Evolutionary conservation across 1,139 yeast species (phyloP), one percentile per base, ranked within the genome.

Genomic region (Nakaseomyces nivariensis): DNA sequence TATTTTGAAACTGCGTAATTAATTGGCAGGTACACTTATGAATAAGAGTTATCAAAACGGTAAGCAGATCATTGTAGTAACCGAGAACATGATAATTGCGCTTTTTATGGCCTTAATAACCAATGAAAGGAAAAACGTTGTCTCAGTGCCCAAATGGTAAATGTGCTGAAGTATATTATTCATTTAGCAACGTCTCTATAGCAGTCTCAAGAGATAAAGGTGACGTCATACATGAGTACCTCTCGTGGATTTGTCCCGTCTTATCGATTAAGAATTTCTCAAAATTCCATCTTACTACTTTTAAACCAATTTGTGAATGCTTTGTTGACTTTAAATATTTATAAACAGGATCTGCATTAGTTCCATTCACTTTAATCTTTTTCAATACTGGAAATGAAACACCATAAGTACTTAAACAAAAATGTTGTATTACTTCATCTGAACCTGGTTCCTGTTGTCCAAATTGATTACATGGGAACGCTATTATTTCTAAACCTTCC

Each of bases 391-490:
- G 70, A 57, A 68, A 68, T n/a, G 83, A 72, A 40, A 86, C 94
- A 8, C 84, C 82, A 64, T 74, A 88, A 58, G 76, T 76, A 47
- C 69, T 55, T 46, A 77, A 72, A 58, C 89, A 82, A 60, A 75
- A 77, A 42, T 68, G 62, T 8, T 75, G 77, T 49, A 86, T 81
- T 55, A 81, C 77, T 44, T 72, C 74, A 40, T 78, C 79, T 5
- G 76, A 64, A 2, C 78, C 78, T 4, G 95, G 94, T 61, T 88
- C 95, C 68, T 89, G 95, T 58, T 75, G 76, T 22, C 83, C 85
- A 62, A 90, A 89, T 66, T 89, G 97, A 64, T 82, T 81, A 64
- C 87, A 80, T 51, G 97, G 97, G 77, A 89, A 89, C 0, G 94
- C 97, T 45, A 90, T 64, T 49, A 90, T 76, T 46, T 75, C 82